These are phyloP conservation scores for Lycium barbarum DNA, from an alignment of 257 asterid species.

Conservation along the genomic window DNA sequence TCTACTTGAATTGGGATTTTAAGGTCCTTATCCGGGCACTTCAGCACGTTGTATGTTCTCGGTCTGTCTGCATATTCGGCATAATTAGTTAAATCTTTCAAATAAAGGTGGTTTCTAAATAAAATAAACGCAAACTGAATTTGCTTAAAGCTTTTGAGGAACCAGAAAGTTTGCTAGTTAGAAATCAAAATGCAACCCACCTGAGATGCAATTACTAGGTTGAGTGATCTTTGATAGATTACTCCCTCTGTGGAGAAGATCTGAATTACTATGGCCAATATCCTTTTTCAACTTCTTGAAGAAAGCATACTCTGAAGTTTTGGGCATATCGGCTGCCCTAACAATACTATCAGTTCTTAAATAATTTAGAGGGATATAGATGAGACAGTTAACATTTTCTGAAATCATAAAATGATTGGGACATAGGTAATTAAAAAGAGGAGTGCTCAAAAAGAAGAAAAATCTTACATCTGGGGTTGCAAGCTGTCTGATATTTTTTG, in stretches of 20 bases:
- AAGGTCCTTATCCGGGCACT: constrained; percentile 36
- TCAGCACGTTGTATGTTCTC: constrained; percentile 37
- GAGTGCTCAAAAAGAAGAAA: constrained; percentile 27
- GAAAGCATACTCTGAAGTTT: constrained; percentile 84
- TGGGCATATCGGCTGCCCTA: constrained; percentile 68
- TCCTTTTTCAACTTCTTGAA: constrained; percentile 71
- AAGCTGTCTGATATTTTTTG: constrained; percentile 39
- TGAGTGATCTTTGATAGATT: constrained; percentile 37
- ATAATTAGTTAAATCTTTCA: constrained; percentile 18
- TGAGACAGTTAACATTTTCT: constrained; percentile 10
- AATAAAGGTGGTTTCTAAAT: not conserved
- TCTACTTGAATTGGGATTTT: constrained; percentile 46
- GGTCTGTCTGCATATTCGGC: constrained; percentile 42
- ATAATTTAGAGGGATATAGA: not conserved
- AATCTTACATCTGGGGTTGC: constrained; percentile 47
- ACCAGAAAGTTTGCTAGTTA: constrained; percentile 12
- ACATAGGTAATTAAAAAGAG: constrained; percentile 17
- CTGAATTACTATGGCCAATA: constrained; percentile 36
- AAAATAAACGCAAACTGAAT: constrained; percentile 22
- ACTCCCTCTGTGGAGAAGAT: constrained; percentile 40
- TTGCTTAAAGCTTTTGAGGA: constrained; percentile 11
- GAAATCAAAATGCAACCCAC: constrained; percentile 39
- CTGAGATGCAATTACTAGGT: constrained; percentile 38
- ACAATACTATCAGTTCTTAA: not conserved
- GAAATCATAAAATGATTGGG: constrained; percentile 27